phyloP scores from a whole-genome alignment of 2,329 filamentous ascomycete species.

The Colletotrichum phormii region DNA sequence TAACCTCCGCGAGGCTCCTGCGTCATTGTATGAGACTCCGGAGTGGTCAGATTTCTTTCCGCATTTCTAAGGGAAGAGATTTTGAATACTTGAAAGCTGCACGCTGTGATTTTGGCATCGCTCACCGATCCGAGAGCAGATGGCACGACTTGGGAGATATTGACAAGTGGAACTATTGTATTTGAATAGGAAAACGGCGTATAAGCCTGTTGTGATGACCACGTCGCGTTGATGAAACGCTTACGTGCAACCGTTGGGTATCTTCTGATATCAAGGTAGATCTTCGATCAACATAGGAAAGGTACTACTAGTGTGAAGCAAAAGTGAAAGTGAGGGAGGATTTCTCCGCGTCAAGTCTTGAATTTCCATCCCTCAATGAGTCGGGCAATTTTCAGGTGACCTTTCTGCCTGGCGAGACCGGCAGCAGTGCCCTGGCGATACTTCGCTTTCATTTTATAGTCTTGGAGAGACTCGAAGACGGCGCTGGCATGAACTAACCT shows the following conservation, averaged over 20 bases:
- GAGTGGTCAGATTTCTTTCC: slow-evolving; percentile 41
- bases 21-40: slow-evolving; percentile 39
- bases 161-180: background rate
- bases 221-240: background rate
- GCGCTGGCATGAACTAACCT: slow-evolving; percentile 38
- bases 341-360: slow-evolving; percentile 8
- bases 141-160: no score
- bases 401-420: slow-evolving; percentile 41
- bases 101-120: background rate
- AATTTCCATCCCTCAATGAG: slow-evolving; percentile 38
- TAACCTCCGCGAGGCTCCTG: slow-evolving; percentile 40
- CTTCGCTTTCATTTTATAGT: slow-evolving; percentile 29
- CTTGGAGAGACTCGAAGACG: slow-evolving; percentile 39
- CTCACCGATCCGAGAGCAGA: background rate
- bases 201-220: background rate
- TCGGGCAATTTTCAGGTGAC: slow-evolving; percentile 30
- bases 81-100: background rate
- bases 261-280: slow-evolving; percentile 16
- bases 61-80: slow-evolving; percentile 31
- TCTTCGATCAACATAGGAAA: background rate
- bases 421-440: slow-evolving; percentile 42
- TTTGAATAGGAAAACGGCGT: background rate
- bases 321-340: background rate
- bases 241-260: slow-evolving; percentile 13
- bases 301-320: background rate